Evolutionary conservation across 495 filamentous ascomycete genomes (phyloP).

Genomic region (Aspergillus asperescens): DNA sequence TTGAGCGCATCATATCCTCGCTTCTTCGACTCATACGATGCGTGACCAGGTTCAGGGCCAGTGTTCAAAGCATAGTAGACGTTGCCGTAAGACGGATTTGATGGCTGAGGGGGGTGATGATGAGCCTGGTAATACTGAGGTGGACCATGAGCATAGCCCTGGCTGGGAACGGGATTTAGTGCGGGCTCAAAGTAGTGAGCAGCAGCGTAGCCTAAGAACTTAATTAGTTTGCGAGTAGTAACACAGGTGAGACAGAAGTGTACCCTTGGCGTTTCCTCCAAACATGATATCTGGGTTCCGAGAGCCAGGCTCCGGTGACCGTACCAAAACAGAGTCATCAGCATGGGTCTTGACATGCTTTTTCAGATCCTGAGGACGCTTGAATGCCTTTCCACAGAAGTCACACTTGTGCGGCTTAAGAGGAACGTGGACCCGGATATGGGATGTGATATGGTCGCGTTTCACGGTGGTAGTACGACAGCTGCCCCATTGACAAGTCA

Average conservation of each 20-base stretch:
- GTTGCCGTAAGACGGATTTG: constrained; percentile 58
- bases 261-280: constrained; percentile 39
- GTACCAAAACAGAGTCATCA: constrained; percentile 86
- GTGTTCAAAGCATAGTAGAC: constrained; percentile 66
- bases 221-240: neutral
- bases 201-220: constrained; percentile 30
- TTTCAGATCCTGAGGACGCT: constrained; percentile 97
- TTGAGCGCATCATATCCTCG: constrained; percentile 82
- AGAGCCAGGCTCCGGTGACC: constrained; percentile 63
- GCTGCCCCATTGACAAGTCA: constrained; percentile 95
- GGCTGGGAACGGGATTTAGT: constrained; percentile 35
- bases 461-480: constrained; percentile 97
- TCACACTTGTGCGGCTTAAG: constrained; percentile 98
- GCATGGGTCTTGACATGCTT: constrained; percentile 99
- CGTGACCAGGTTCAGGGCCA: constrained; percentile 38
- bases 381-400: constrained; percentile 98
- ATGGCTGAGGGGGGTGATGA: constrained; percentile 42
- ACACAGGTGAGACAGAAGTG: constrained; percentile 4
- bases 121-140: constrained; percentile 58
- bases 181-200: constrained; percentile 44
- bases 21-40: constrained; percentile 63
- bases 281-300: constrained; percentile 51
- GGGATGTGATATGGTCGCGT: constrained; percentile 98
- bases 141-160: constrained; percentile 43
- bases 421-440: constrained; percentile 97